phyloP scores from a whole-genome alignment of 202 grass and related monocot species.

The Panicum hallii region DNA sequence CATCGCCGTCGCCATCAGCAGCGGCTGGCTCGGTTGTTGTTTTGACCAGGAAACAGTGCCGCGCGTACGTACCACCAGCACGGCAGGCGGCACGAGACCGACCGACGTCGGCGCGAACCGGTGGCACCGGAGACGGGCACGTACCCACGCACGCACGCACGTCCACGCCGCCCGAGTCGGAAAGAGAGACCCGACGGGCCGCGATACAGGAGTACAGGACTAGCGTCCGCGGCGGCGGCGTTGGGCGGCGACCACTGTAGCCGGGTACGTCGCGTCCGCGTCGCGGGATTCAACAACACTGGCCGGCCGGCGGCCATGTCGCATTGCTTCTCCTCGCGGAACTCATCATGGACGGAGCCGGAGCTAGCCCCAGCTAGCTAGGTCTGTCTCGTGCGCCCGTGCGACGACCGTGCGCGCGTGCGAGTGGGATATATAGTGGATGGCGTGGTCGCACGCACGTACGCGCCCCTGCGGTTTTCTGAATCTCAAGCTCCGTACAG shows the following conservation, averaged over 20 bases:
- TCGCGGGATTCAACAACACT: background rate
- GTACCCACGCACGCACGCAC: background rate
- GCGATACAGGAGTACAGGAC: too few relatives aligned
- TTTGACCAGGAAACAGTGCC: constrained; percentile 10
- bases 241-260: background rate
- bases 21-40: background rate
- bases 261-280: background rate
- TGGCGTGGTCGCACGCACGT: background rate
- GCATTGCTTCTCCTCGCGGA: background rate
- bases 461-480: background rate
- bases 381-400: background rate
- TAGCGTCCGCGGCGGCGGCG: background rate
- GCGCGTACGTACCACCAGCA: background rate
- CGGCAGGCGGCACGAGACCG: background rate
- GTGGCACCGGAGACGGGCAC: background rate
- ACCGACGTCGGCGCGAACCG: background rate
- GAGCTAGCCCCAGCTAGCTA: too few relatives aligned
- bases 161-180: background rate
- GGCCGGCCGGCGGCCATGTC: background rate
- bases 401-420: background rate
- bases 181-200: background rate
- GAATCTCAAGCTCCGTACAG: background rate
- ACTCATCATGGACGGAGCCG: background rate
- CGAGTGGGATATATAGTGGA: too few relatives aligned
- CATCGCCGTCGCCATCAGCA: background rate